A percentile compares a stretch with the other conserved stretches of the same genome.
Evolutionary conservation across 2,329 filamentous ascomycete species (phyloP).

Genomic region (Nemania diffusa): DNA sequence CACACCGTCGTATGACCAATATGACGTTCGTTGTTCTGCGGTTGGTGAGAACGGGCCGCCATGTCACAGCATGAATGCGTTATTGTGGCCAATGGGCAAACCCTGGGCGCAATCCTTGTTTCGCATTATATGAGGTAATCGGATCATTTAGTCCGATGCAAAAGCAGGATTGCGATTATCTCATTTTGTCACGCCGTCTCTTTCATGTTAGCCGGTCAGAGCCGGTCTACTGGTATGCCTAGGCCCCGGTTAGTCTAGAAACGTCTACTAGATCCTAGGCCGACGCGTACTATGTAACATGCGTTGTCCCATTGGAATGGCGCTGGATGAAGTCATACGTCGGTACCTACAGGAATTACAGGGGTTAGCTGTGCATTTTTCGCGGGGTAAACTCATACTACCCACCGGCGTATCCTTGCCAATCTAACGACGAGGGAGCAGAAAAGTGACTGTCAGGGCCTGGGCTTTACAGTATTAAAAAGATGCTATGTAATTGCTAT

Average conservation of each 20-base stretch:
- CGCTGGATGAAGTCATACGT: neutral
- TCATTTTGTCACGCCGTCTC: constrained; percentile 2
- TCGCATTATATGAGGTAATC: neutral
- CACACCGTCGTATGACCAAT: constrained; percentile 26
- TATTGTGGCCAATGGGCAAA: constrained; percentile 16
- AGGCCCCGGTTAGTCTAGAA: neutral
- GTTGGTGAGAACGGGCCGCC: constrained; percentile 9
- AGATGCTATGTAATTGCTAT: no score
- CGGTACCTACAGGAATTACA: no score
- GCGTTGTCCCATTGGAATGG: neutral
- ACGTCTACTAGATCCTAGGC: neutral
- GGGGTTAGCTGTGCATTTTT: neutral
- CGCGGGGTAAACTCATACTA: neutral
- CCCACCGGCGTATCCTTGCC: neutral
- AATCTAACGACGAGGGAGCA: neutral
- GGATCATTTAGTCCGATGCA: neutral
- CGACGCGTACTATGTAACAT: neutral
- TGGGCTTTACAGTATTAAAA: no score
- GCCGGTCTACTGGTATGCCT: neutral
- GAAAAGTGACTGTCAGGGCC: no score
- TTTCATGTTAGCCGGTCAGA: neutral
- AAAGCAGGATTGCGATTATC: constrained; percentile 7
- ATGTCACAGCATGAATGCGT: constrained; percentile 6
- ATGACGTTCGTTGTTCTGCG: constrained; percentile 22
- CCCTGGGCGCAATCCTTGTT: neutral